These are phyloP conservation scores for Smittium culicis DNA, from an alignment of 371 early-diverging fungal species.

Conservation along the genomic window DNA sequence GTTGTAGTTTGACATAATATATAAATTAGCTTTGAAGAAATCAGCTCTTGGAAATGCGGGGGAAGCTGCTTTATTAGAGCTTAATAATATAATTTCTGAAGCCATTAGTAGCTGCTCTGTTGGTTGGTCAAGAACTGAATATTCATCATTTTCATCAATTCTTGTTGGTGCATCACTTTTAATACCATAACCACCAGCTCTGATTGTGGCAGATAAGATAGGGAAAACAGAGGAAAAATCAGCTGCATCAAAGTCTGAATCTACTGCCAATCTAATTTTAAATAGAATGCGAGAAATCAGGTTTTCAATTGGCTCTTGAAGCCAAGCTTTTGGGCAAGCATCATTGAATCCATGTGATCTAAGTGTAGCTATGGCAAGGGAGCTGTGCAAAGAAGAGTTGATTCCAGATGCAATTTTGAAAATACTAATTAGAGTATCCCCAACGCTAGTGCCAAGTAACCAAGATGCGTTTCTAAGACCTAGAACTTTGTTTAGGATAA, in stretches of 20 bases:
- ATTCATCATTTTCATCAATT: slow-evolving; percentile 35
- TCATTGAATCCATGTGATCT: slow-evolving; percentile 33
- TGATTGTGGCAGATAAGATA: slow-evolving; percentile 50
- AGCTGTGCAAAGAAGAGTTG: slow-evolving; percentile 10
- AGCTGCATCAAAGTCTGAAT: slow-evolving; percentile 44
- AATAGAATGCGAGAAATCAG: slow-evolving; percentile 56
- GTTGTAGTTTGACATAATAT: slow-evolving; percentile 52
- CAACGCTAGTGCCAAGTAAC: slow-evolving; percentile 21
- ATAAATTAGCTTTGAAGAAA: slow-evolving; percentile 53
- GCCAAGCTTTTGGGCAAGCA: slow-evolving; percentile 53
- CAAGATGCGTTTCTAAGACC: slow-evolving; percentile 9
- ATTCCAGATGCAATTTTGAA: slow-evolving; percentile 21
- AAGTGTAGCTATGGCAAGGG: slow-evolving; percentile 44
- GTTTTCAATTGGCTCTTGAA: slow-evolving; percentile 44
- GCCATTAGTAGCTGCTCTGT: slow-evolving; percentile 63
- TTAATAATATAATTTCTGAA: slow-evolving; percentile 57
- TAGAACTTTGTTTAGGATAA: slow-evolving; percentile 27
- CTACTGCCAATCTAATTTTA: slow-evolving; percentile 55
- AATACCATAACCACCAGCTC: slow-evolving; percentile 41
- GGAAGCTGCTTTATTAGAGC: slow-evolving; percentile 40
- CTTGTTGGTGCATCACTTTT: slow-evolving; percentile 5
- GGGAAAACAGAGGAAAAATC: slow-evolving; percentile 76
- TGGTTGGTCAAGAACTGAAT: slow-evolving; percentile 37
- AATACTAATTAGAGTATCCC: slow-evolving; percentile 13
- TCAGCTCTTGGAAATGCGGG: slow-evolving; percentile 50